These are phyloP conservation scores for Ogataea paraovalis DNA, from an alignment of 805 yeast species.

Conservation along the genomic window DNA sequence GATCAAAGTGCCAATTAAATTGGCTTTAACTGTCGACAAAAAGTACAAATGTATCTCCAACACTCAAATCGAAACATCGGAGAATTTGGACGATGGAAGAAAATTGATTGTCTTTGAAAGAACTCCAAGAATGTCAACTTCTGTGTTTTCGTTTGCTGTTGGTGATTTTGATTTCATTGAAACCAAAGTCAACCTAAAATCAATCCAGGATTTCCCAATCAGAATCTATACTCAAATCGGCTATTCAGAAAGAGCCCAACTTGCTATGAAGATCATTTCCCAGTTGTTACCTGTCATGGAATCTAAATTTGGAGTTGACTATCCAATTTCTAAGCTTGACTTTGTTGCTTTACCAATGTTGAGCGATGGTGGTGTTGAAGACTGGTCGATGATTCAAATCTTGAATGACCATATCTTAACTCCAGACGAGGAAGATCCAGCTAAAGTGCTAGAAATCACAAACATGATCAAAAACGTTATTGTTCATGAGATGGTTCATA, in stretches of 20 bases:
- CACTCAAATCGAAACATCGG: slow-evolving; percentile 31
- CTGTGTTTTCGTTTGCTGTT: slow-evolving; percentile 62
- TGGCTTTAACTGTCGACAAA: slow-evolving; percentile 43
- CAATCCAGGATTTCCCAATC: slow-evolving; percentile 37
- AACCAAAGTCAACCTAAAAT: slow-evolving; percentile 27
- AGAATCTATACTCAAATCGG: slow-evolving; percentile 56
- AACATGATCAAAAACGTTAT: slow-evolving; percentile 47
- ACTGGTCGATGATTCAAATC: slow-evolving; percentile 65
- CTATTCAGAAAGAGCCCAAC: slow-evolving; percentile 41
- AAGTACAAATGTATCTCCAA: slow-evolving; percentile 52
- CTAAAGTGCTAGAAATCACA: slow-evolving; percentile 15
- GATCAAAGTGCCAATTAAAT: slow-evolving; percentile 47
- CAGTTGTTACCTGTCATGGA: slow-evolving; percentile 47
- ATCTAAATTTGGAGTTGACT: slow-evolving; percentile 38
- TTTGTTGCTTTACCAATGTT: slow-evolving; percentile 66
- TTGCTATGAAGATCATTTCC: slow-evolving; percentile 46
- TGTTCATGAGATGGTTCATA: slow-evolving; percentile 73
- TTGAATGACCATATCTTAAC: slow-evolving; percentile 47
- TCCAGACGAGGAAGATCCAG: slow-evolving; percentile 28
- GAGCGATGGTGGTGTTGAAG: slow-evolving; percentile 78
- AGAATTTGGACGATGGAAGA: slow-evolving; percentile 12
- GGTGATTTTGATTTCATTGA: slow-evolving; percentile 63
- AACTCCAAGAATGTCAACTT: slow-evolving; percentile 58
- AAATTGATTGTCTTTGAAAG: slow-evolving; percentile 42
- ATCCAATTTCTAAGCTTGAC: slow-evolving; percentile 64